Evolutionary conservation across 768 basidiomycete genomes (phyloP).

Genomic region (Paxillus rubicundulus): DNA sequence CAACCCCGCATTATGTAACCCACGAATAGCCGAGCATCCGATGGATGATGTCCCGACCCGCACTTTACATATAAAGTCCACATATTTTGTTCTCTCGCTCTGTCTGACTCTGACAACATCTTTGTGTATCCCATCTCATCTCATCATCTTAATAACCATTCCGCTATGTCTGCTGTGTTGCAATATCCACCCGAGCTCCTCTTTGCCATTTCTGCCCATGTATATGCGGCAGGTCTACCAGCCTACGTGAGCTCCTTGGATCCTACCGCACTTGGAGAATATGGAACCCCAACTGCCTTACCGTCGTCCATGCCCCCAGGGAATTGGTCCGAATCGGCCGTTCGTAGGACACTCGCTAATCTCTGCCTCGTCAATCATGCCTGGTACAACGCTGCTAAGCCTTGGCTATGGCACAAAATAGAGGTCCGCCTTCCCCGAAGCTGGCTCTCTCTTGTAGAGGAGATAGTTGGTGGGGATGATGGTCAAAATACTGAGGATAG

Average conservation of each 20-base stretch:
- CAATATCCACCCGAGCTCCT: constrained; percentile 73
- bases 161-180: constrained; percentile 26
- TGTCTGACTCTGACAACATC: not conserved
- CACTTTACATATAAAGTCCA: not conserved
- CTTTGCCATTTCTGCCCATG: constrained; percentile 66
- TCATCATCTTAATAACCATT: constrained; percentile 6
- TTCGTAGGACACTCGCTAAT: constrained; percentile 61
- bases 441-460: constrained; percentile 80
- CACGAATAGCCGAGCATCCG: too few relatives aligned
- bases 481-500: constrained; percentile 48
- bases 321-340: constrained; percentile 65
- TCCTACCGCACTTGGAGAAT: constrained; percentile 51
- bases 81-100: too few relatives aligned
- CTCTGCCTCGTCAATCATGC: constrained; percentile 76
- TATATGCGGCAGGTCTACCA: constrained; percentile 64
- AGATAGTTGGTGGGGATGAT: constrained; percentile 71
- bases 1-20: too few relatives aligned
- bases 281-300: constrained; percentile 52
- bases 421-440: constrained; percentile 82
- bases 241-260: constrained; percentile 61
- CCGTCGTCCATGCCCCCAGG: constrained; percentile 74
- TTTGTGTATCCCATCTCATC: constrained; percentile 4
- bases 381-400: constrained; percentile 82
- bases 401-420: constrained; percentile 82
- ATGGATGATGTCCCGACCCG: too few relatives aligned